Evolutionary conservation across 2,329 filamentous ascomycete genomes (phyloP).

Genomic region (Fusarium tricinctum): DNA sequence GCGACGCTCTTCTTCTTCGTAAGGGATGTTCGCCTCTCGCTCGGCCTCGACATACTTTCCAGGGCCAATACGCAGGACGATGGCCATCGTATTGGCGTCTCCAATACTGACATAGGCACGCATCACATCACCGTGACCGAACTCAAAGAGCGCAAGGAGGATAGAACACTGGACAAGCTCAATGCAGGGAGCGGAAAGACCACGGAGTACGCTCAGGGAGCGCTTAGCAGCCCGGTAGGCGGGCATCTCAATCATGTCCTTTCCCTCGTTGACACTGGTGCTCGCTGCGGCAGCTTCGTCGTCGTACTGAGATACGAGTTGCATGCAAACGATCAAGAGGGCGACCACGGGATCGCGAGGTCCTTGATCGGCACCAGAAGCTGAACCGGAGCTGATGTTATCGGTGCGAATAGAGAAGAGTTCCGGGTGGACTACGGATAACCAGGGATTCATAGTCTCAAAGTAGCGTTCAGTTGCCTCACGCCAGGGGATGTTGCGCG

Average conservation of each 20-base stretch:
- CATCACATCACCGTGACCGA: conserved; percentile 59
- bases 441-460: conserved; percentile 59
- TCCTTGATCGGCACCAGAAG: conserved; percentile 28
- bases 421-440: conserved; percentile 57
- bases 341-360: conserved; percentile 52
- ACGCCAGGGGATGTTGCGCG: conserved; percentile 55
- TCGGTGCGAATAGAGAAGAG: conserved; percentile 54
- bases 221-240: conserved; percentile 58
- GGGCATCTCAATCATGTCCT: conserved; percentile 58
- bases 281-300: conserved; percentile 54
- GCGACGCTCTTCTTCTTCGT: conserved; percentile 57
- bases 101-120: conserved; percentile 60
- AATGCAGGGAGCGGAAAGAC: conserved; percentile 54
- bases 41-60: conserved; percentile 54
- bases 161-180: conserved; percentile 60
- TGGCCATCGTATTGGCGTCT: conserved; percentile 57
- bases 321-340: conserved; percentile 60
- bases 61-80: conserved; percentile 55
- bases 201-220: conserved; percentile 55
- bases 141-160: conserved; percentile 60
- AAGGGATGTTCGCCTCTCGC: conserved; percentile 48
- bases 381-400: conserved; percentile 11
- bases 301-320: conserved; percentile 57
- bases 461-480: conserved; percentile 57
- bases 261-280: conserved; percentile 49